Evolutionary conservation across 1,284 basidiomycete genomes (phyloP), one percentile per base, ranked within the genome.

Genomic region (Heliocybe sulcata): DNA sequence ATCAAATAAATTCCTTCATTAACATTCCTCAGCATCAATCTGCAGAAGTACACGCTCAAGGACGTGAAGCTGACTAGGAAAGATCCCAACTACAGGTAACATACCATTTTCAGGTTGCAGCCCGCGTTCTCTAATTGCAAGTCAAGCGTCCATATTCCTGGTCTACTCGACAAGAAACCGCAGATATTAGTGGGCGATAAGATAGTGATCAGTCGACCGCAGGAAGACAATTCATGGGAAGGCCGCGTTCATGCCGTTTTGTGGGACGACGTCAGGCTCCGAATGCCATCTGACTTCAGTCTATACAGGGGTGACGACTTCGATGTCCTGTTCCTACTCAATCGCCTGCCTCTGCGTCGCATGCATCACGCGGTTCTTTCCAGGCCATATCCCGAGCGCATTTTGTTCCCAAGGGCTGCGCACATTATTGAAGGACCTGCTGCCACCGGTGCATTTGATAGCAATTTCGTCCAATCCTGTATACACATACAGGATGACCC

Each of bases 121-220:
- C n/a, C n/a, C n/a, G n/a, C n/a, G n/a, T n/a, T n/a, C n/a, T n/a
- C n/a, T 51, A 27, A 38, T 45, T 57, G 26, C 45, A 80, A 79
- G 26, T 65, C 82, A 19, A 51, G 70, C 56, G n/a, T n/a, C n/a
- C n/a, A n/a, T n/a, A 74, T 83, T 8, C 65, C 72, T 54, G 79
- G 79, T 6, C 67, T 81, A 0, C 74, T 74, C 6, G 77, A 81
- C 61, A 75, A 75, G 27, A 68, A 77, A 19, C 77, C 77, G 0
- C 73, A 71, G 20, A 73, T 82, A 11, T 69, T 80, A n/a, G 70
- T 79, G 4, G 79, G 79, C 1, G 77, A 80, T 57, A 73, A 71
- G 52, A 76, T 82, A 53, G 70, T 74, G 33, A 73, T 77, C 42
- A 67, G 72, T 59, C 64, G 62, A 38, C 51, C 63, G 26, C 66